Evolutionary conservation across 2,329 filamentous ascomycete species (phyloP), one percentile per base, ranked within the genome.

Genomic region (Nigrospora osmanthi): DNA sequence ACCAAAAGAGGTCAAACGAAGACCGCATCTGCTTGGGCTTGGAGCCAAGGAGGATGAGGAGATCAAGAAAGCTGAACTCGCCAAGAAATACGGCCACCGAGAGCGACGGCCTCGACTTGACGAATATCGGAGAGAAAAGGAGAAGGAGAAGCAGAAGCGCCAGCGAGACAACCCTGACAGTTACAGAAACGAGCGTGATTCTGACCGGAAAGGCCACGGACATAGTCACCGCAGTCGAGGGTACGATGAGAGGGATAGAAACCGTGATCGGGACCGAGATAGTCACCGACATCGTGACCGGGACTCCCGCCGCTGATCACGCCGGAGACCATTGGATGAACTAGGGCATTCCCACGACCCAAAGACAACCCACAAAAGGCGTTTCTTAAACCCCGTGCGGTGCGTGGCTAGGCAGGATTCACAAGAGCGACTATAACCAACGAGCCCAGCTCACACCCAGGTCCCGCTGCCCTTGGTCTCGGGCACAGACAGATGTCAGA

Each of bases 1-100:
- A 38, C 62, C 68, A 6, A 85, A 85, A 52, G 72, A 81, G 33
- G 72, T 82, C 13, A 83, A 85, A 58, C 76, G 82, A 42, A 79
- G 90, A 41, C 84, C 89, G 14, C 89, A 89, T 47, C 76, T 94
- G 45, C 72, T 97, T 11, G 93, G 93, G 0, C 83, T 97, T 9
- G 93, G 91, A 4, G 90, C 90, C 11, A 95, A 91, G 59, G 82
- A 89, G 57, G 75, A 89, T 14, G 81, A 85, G 39, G 80, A 75
- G 34, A 85, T 89, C 12, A 87, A 85, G 48, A 80, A 79, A 45
- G 75, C 76, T 46, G 76, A 78, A 56, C 72, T 72, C 47, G 71
- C 70, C 31, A 75, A 58, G 48, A 72, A 68, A 52, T 58, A 66
- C 41, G 62, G 60, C 16, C 49, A 62, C 49, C 59, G 63, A 37